Evolutionary conservation across 2,329 filamentous ascomycete species (phyloP), one percentile per base, ranked within the genome.

Genomic region (Westerdykella aurantiaca): DNA sequence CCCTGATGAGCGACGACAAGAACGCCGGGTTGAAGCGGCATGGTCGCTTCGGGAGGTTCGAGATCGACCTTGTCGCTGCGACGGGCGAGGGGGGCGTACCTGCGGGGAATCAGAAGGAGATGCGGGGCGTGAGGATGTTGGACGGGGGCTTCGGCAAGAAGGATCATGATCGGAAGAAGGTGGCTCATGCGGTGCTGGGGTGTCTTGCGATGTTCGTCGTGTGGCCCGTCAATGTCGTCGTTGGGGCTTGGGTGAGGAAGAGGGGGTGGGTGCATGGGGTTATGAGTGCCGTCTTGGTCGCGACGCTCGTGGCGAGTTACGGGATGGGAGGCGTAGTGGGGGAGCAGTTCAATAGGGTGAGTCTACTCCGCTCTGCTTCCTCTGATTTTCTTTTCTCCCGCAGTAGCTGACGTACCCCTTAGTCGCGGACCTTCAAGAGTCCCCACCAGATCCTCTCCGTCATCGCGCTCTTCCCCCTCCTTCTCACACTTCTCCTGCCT

Each of bases 401-500:
- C 22, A 21, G 18, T 21, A 3, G 18, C 49, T 47, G 38, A 51
- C 52, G 44, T 51, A 48, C 18, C 31, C 34, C 51, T 21, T 21
- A 73, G 63, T 71, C 69, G 34, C 69, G 68, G 45, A 42, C 55
- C 43, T 74, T 69, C 63, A 64, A 52, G 47, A 66, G 72, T 7
- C 56, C 68, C 3, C 74, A 76, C 55, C 74, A 77, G 48, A 66
- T 75, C 50, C 45, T 74, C 42, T 72, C 73, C 18, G 64, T 75
- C 35, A 38, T 72, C 33, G 38, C 90, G 76, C 45, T 67, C n/a
- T 38, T 53, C n/a, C 61, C 61, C 5, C 52, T 64, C 38, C 44
- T 63, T 12, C 44, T 63, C 6, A 43, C 56, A 3, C 44, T 51
- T 22, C 5, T 60, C 34, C 58, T 64, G 16, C 58, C 61, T 11